Base-by-base conservation (phyloP, 2,329 filamentous ascomycete genomes). In the Exophiala sp. region DNA sequence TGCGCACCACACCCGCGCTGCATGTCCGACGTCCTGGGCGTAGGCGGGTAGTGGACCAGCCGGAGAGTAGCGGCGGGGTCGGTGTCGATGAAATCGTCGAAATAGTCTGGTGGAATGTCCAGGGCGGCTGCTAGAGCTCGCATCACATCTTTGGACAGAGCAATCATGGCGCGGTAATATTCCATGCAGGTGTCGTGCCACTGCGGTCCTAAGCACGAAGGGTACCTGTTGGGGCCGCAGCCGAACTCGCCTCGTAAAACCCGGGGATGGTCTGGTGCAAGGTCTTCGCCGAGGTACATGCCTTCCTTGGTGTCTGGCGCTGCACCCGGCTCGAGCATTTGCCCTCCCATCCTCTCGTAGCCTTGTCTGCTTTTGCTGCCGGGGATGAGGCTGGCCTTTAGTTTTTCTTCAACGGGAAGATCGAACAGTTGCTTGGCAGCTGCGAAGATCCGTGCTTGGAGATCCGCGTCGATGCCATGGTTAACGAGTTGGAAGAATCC, bases 401-500 rank as follows among this genome's bases (percentile, higher is more conserved):
- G 38, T 46, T 64, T 64, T 10, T 47, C 52, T 35, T 62, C 61
- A 1, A 57, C n/a, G 1, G 61, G 58, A 4, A 79, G 66, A 2
- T 65, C 63, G 58, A 81, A 80, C 59, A 80, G 70, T 10, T 65
- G 64, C 55, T 70, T 66, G n/a, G 70, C 64, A 6, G 46, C 46
- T 1, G 39, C 38, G 16, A 78, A 65, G 1, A 72, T 66, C 1
- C 61, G 59, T 9, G 67, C 52, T 55, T 73, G 74, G 11, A 73
- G 61, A 3, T 58, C 51, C 2, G 64, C 51, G 1, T 70, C 61
- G 2, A 79, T 66, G 3, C 68, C 64, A 56, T 79, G 75, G 10
- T 71, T 71, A 5, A 67, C 66, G 42, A 79, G 69, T 56, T 77
- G 74, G 63, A 79, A 77, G 39, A 48, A 48, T 19, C 46, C 46